Evolutionary conservation across 1,139 yeast species (phyloP).

Genomic region (Hansenula sp.): DNA sequence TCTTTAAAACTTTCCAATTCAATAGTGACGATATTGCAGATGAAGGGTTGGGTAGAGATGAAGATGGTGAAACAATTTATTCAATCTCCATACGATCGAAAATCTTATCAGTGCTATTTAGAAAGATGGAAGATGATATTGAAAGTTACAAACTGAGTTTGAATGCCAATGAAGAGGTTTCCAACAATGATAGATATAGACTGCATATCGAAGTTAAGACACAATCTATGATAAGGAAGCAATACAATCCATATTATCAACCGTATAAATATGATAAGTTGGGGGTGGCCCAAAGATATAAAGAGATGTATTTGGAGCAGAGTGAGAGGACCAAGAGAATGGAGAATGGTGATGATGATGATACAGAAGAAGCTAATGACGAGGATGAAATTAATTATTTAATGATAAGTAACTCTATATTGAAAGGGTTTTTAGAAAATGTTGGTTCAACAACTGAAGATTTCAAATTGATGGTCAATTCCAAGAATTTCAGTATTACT

Average conservation of each 20-base stretch:
- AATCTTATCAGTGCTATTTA: conserved; percentile 46
- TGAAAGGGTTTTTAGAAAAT: conserved; percentile 50
- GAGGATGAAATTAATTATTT: conserved; percentile 33
- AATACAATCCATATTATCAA: conserved; percentile 47
- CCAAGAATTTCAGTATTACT: conserved; percentile 40
- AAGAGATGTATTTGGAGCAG: conserved; percentile 29
- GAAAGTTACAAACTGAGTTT: conserved; percentile 32
- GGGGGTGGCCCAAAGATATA: conserved; percentile 37
- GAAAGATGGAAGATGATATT: conserved; percentile 42
- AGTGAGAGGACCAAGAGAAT: conserved; percentile 15
- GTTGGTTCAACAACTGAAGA: conserved; percentile 47
- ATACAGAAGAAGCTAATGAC: conserved; percentile 10
- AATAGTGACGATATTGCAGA: conserved; percentile 23
- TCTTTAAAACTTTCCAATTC: conserved; percentile 35
- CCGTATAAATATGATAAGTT: conserved; percentile 40
- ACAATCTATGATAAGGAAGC: conserved; percentile 46
- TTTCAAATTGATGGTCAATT: conserved; percentile 44
- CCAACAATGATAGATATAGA: conserved; percentile 30
- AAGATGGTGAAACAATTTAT: conserved; percentile 23
- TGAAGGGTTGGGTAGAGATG: conserved; percentile 26
- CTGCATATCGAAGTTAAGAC: conserved; percentile 46
- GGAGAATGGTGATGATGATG: not conserved
- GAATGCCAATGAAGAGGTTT: conserved; percentile 26
- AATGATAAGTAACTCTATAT: conserved; percentile 38
- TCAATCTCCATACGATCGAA: conserved; percentile 45